A percentile compares a stretch with the other conserved stretches of the same genome.
Conservation (phyloP, 306 rosid genomes). For the Geum urbanum region DNA sequence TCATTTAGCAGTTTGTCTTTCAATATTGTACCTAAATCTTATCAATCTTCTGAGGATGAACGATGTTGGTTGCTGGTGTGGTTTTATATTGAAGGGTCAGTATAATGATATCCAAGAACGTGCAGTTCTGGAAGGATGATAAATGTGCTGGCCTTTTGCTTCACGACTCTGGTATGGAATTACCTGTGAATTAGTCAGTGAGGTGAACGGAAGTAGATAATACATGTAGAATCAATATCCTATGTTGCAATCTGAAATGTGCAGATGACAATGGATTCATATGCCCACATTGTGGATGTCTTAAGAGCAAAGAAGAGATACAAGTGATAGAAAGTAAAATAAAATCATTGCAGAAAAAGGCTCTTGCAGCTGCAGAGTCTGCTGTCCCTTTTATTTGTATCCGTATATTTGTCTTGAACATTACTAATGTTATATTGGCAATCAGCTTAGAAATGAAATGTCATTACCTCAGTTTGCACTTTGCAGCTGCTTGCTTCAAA, state of each 20-base stretch:
- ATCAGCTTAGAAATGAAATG: background rate
- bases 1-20: constrained; percentile 11
- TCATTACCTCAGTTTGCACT: background rate
- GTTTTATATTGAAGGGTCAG: constrained; percentile 58
- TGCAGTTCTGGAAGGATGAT: constrained; percentile 65
- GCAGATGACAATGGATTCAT: constrained; percentile 64
- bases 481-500: background rate
- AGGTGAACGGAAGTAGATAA: background rate
- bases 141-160: constrained; percentile 77
- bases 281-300: constrained; percentile 69
- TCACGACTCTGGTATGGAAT: constrained; percentile 54
- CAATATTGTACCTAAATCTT: constrained; percentile 5
- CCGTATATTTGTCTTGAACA: constrained; percentile 41
- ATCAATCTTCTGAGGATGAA: constrained; percentile 19
- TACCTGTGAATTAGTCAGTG: background rate
- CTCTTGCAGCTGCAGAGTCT: constrained; percentile 27
- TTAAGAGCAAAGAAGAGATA: constrained; percentile 69
- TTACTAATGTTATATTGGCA: background rate
- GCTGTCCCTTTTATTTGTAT: constrained; percentile 47
- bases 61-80: constrained; percentile 16
- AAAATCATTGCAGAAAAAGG: constrained; percentile 52
- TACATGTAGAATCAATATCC: background rate
- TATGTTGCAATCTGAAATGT: constrained; percentile 16
- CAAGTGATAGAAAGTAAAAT: constrained; percentile 49
- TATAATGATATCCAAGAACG: constrained; percentile 62